Conservation (phyloP, 2,329 filamentous ascomycete genomes). For the Colletotrichum viniferum region DNA sequence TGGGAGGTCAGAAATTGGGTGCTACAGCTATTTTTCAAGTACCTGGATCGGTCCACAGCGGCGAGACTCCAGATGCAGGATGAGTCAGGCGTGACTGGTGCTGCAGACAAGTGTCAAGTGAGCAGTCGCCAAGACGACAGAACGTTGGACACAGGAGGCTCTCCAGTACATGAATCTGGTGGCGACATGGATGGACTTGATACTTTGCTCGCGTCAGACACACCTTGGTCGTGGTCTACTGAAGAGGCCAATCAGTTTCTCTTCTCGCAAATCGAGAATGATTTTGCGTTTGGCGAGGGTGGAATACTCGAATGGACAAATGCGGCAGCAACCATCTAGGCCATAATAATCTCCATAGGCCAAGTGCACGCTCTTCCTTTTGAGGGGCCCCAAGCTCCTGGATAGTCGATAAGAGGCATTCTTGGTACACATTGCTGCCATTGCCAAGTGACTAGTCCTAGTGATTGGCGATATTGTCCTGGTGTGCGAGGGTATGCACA, state of each 20-base stretch:
- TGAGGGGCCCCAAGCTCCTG: not conserved
- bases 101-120: not conserved
- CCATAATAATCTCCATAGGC: not conserved
- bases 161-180: not conserved
- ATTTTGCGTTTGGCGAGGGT: not conserved
- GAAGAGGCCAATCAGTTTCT: not conserved
- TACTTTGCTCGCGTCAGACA: not conserved
- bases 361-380: not conserved
- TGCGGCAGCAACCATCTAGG: not conserved
- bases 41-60: not conserved
- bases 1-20: not conserved
- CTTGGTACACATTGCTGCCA: not conserved
- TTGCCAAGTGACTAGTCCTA: not conserved
- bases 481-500: not conserved
- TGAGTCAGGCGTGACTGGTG: not conserved
- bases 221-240: not conserved
- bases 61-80: not conserved
- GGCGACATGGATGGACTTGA: not conserved
- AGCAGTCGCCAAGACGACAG: not conserved
- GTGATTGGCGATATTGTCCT: not conserved
- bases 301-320: not conserved
- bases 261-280: not conserved
- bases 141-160: no score
- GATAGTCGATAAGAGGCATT: not conserved
- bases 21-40: not conserved